phyloP scores from a whole-genome alignment of 2,329 filamentous ascomycete species.

The Ophiostoma novo-ulmi region DNA sequence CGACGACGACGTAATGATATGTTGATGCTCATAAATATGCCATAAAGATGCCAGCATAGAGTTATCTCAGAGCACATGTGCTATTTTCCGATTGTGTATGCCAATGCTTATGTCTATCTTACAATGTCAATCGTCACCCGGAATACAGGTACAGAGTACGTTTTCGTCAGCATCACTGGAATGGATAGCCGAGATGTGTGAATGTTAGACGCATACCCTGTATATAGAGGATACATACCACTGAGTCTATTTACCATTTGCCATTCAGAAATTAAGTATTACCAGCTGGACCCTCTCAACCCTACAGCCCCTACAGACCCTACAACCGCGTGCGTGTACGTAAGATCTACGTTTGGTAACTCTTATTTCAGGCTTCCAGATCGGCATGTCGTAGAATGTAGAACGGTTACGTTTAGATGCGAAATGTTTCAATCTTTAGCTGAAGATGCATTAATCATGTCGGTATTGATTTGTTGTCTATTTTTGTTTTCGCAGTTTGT shows the following conservation, averaged over 20 bases:
- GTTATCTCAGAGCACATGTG: neutral
- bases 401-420: neutral
- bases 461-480: neutral
- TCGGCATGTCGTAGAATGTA: neutral
- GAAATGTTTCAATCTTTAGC: too few species aligned
- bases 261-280: neutral
- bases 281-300: constrained; percentile 4
- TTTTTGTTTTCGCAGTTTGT: neutral
- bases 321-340: constrained; percentile 10
- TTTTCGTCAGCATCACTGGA: neutral
- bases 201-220: neutral
- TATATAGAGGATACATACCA: neutral
- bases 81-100: neutral
- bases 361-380: constrained; percentile 3
- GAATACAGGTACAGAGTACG: neutral
- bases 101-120: neutral
- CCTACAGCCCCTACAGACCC: neutral
- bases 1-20: neutral
- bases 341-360: neutral
- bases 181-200: neutral
- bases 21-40: neutral
- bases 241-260: too few species aligned
- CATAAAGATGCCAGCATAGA: neutral
- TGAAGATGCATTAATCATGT: neutral
- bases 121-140: neutral